Base-by-base conservation (phyloP, 106 monocot genomes). In the Chionographis japonica region DNA sequence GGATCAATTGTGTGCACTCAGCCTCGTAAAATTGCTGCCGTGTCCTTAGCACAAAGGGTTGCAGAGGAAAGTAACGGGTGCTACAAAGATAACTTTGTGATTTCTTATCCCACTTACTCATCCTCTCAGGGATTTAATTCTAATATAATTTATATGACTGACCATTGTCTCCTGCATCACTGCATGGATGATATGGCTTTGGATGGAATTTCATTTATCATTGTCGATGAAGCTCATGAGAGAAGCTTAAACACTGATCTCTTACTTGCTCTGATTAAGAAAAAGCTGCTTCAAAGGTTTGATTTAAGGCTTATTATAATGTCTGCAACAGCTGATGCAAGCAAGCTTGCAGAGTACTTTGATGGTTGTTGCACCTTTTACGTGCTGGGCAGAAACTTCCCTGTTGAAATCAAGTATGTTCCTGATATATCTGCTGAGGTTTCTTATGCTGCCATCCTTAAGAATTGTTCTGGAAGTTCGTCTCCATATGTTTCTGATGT, bases 211-310 rank as follows among this genome's bases (percentile, higher is more conserved):
- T 93, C 92, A 54, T 85, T 60, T 73, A 73, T 98, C 52, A 74
- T 98, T 70, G 68, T 98, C 17, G 98, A 98, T 77, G 98, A 98
- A 81, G 98, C 90, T 55, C 98, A 98, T 90, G 98, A 98, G 70
- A 87, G 98, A 74, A 98, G 85, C 80, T 74, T 98, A 79, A 93
- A 81, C 75, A 93, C 98, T 49, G 98, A 98, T 67, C 84, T 98
- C 4, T 58, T 98, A 35, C 57, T 98, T 49, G 87, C 98, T 50
- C 69, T 98, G 46, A 71, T 90, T 54, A 98, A 93, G 75, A 92
- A 85, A 56, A 74, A 74, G 15, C 65, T 98, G 13, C 74, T 90
- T 20, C 59, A 85, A 40, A 85, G 85, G 56, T 60, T 62, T 46
- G 87, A 93, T 77, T 79, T 98, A 54, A 78, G 85, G 40, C 80